phyloP scores from a whole-genome alignment of 1,139 yeast genomes.

The Debaryomyces robertsiae region DNA sequence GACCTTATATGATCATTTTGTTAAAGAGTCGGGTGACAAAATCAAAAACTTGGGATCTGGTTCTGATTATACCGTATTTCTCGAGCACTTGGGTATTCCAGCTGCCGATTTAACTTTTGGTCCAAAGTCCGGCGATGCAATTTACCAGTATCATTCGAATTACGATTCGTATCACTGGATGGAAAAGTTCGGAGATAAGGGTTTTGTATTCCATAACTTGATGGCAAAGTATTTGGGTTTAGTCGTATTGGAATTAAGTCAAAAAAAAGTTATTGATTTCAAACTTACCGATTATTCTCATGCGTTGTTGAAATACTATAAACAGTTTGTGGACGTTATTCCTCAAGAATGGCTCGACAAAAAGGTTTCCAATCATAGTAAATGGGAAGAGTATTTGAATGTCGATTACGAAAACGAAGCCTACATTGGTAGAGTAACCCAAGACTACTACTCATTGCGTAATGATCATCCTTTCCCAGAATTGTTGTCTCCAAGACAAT shows the following conservation, averaged over 20 bases:
- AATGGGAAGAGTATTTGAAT: conserved; percentile 23
- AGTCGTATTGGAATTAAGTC: conserved; percentile 53
- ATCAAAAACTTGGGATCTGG: conserved; percentile 47
- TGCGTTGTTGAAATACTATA: conserved; percentile 33
- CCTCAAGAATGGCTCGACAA: conserved; percentile 38
- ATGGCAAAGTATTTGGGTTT: conserved; percentile 63
- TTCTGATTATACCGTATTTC: conserved; percentile 49
- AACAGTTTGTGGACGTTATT: conserved; percentile 28
- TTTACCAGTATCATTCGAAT: conserved; percentile 60
- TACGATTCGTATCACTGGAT: conserved; percentile 64
- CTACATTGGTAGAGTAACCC: conserved; percentile 23
- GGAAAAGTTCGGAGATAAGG: conserved; percentile 55
- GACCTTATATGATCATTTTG: conserved; percentile 63
- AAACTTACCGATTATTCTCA: conserved; percentile 38
- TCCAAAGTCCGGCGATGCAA: conserved; percentile 37
- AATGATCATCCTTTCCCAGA: conserved; percentile 28
- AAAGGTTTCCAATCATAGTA: conserved; percentile 17
- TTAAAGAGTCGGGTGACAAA: conserved; percentile 35
- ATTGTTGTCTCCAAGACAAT: conserved; percentile 19
- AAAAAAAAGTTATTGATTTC: conserved; percentile 53
- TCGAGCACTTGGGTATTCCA: conserved; percentile 51
- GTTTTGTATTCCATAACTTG: conserved; percentile 54
- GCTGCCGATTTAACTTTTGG: conserved; percentile 43
- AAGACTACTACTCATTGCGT: conserved; percentile 25
- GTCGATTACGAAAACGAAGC: conserved; percentile 21